Conservation (phyloP, 208 protist genomes). For the Spongospora subterranea region DNA sequence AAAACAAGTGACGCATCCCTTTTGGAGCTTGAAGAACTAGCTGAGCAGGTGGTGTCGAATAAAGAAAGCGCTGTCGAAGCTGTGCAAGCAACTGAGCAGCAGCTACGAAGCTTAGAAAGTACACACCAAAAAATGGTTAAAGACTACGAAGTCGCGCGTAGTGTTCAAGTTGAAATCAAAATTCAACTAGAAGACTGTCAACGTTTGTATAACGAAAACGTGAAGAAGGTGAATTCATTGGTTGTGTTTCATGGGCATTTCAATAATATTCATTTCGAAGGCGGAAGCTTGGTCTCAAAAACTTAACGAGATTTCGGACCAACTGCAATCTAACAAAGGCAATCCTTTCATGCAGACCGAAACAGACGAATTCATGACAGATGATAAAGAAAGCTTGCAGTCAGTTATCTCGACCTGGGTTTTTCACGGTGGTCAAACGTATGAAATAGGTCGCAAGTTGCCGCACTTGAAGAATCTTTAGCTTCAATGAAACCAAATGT, state of each 20-base stretch:
- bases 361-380: constrained; percentile 13
- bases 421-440: not conserved
- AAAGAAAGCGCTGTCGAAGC: not conserved
- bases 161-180: not conserved
- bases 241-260: not conserved
- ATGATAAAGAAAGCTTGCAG: not conserved
- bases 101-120: not conserved
- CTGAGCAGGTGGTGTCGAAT: not conserved
- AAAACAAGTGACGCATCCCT: not conserved
- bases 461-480: constrained; percentile 65
- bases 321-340: not conserved
- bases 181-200: constrained; percentile 44
- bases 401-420: not conserved
- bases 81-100: not conserved
- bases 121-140: not conserved
- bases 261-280: not conserved
- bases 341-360: too few relatives aligned
- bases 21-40: constrained; percentile 36
- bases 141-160: not conserved
- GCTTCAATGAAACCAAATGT: constrained; percentile 90
- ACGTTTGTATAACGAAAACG: not conserved
- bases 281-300: not conserved
- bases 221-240: not conserved
- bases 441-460: not conserved
- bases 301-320: not conserved